Base-by-base conservation (phyloP, 768 basidiomycete genomes). In the Antrodiella citrinella region DNA sequence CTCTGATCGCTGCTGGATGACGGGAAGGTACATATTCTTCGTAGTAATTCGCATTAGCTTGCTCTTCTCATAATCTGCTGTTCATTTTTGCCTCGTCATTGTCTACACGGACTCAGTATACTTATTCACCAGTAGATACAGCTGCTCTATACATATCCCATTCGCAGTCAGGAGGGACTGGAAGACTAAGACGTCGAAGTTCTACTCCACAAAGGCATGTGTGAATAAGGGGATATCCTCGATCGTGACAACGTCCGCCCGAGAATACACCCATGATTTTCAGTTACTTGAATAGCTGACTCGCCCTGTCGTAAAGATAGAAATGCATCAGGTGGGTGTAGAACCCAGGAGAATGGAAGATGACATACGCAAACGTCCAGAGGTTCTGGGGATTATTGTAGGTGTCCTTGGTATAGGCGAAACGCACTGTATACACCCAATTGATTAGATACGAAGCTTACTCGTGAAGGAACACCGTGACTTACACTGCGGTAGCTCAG, bases 321-420 rank as follows among this genome's bases (percentile, higher is more conserved):
- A 46, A 19, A 3, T 12, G n/a, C 5, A n/a, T 9, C 10, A 24
- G 24, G 20, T n/a, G 48, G 22, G 42, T 23, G 19, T 11, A 45
- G 26, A 30, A 7, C 11, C 23, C 10, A 30, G 19, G 22, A 10
- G 20, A 2, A n/a, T 4, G 19, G 15, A 45, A 15, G 4, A 15
- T 20, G 41, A 60, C 64, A 53, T 65, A 79, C 78, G 76, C 76
- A 48, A 77, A 81, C 4, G 57, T 65, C 79, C 80, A 82, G 11
- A 82, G 62, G 51, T 73, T 77, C 48, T 80, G 76, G 0, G 80
- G 81, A 57, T 81, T 74, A 62, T 79, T 82, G 67, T 80, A 82
- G 3, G 80, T 83, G 21, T 79, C 77, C 43, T 62, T 64, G 1
- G 81, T 82, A 59, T 82, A 82, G 10, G 77, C 68, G 65, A 82